Conservation (phyloP, 2,329 filamentous ascomycete genomes). For the Apiospora koreana region DNA sequence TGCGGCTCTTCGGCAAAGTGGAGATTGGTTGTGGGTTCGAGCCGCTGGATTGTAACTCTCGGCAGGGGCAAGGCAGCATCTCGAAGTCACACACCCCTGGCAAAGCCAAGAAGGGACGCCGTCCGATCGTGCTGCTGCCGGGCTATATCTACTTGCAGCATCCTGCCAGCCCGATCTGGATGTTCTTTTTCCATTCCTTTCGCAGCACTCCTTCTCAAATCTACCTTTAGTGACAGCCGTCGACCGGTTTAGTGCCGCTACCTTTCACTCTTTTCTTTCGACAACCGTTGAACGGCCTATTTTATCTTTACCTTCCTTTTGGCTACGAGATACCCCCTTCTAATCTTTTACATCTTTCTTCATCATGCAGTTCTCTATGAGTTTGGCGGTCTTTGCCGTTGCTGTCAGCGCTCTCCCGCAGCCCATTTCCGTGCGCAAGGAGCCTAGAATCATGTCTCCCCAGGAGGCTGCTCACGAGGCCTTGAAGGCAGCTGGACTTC, state of each 20-base stretch:
- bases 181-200: neutral
- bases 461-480: constrained; percentile 15
- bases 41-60: neutral
- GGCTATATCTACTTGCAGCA: neutral
- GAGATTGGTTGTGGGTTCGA: neutral
- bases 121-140: neutral
- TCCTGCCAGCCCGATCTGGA: neutral
- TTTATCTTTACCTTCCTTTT: constrained; percentile 8
- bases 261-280: constrained; percentile 12
- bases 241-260: constrained; percentile 13
- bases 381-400: constrained; percentile 9
- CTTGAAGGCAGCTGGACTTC: neutral
- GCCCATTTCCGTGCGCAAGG: constrained; percentile 2
- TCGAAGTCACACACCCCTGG: neutral
- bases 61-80: neutral
- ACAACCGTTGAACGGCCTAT: constrained; percentile 11
- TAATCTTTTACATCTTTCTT: neutral
- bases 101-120: neutral
- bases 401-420: constrained; percentile 14
- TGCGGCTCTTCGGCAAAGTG: constrained; percentile 10
- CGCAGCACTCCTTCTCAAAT: constrained; percentile 7
- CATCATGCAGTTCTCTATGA: constrained; percentile 14
- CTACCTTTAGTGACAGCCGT: constrained; percentile 13
- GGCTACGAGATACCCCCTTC: neutral
- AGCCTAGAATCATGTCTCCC: neutral